Evolutionary conservation across 2,329 filamentous ascomycete species (phyloP), one percentile per base, ranked within the genome.

Genomic region (Penicillium freii): DNA sequence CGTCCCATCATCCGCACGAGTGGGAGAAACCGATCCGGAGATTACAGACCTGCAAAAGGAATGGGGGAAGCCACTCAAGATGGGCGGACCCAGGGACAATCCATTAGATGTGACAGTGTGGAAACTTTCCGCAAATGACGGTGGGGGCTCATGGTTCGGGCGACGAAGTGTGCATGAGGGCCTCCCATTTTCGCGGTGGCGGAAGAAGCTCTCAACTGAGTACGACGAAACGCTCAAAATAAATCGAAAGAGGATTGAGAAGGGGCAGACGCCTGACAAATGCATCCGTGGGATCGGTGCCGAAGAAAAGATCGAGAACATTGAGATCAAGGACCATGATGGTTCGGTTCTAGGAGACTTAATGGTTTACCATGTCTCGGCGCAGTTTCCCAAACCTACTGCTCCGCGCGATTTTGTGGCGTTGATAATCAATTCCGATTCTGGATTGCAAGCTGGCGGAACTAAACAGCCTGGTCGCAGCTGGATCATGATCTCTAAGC

Each of bases 81-180:
- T 73, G 48, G 75, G 91, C 54, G 85, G 82, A 42, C 75, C 83
- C 3, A 86, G 82, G 64, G 87, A 92, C 21, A 94, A 95, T 68
- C 89, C 91, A 0, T 79, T 91, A 9, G 86, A 82, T 0, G 87
- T 97, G 60, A 82, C 81, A 54, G 86, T 97, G 25, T 96, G 89
- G 77, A 96, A 95, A 73, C 81, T 94, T 58, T 78, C 82, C 0
- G 85, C 88, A 2, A 88, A 90, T 66, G 93, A 97, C 73, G 87
- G 91, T 38, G 87, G 87, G 62, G 93, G 92, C 2, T 82, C 89
- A 8, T 97, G 93, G 93, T 97, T 97, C 74, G 91, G 91, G 25
- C 80, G 93, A 54, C 81, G 89, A 48, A 96, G 91, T 70, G 81
- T 96, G 21, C 92, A 97, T 68, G 86, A 89, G 65, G 90, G 88